A percentile compares a stretch with the other conserved stretches of the same genome.
phyloP scores from a whole-genome alignment of 345 rosid species.

The Draba incana region DNA sequence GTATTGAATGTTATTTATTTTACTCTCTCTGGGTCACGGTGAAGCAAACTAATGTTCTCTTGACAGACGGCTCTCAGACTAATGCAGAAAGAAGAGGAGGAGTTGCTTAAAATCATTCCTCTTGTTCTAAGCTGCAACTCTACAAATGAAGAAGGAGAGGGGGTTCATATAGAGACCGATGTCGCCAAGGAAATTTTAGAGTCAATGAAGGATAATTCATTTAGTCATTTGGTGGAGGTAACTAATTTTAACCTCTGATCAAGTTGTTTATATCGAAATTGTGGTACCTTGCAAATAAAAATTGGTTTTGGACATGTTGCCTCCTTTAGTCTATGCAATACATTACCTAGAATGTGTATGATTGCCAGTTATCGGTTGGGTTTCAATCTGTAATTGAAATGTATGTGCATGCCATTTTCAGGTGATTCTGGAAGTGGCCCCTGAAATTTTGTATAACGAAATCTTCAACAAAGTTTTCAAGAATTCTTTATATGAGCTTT shows the following conservation, averaged over 20 bases:
- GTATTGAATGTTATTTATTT: slow-evolving; percentile 18
- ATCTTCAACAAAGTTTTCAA: slow-evolving; percentile 68
- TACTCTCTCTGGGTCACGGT: neutral
- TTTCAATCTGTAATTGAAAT: slow-evolving; percentile 9
- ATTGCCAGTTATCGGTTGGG: slow-evolving; percentile 17
- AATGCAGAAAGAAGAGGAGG: slow-evolving; percentile 63
- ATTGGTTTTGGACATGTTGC: neutral
- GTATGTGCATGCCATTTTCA: slow-evolving; percentile 42
- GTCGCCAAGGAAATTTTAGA: slow-evolving; percentile 48
- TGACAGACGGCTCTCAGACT: slow-evolving; percentile 79
- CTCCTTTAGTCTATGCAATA: slow-evolving; percentile 3
- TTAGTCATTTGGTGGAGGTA: slow-evolving; percentile 93
- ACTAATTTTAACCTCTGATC: slow-evolving; percentile 32
- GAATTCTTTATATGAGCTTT: slow-evolving; percentile 68
- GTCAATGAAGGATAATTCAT: slow-evolving; percentile 77
- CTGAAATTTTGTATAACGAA: slow-evolving; percentile 73
- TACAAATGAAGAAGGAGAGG: slow-evolving; percentile 45
- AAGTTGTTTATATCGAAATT: slow-evolving; percentile 15
- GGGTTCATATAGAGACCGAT: slow-evolving; percentile 46
- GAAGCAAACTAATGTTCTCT: slow-evolving; percentile 29
- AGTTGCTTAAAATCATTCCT: slow-evolving; percentile 66
- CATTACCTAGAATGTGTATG: slow-evolving; percentile 19
- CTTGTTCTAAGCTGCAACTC: slow-evolving; percentile 62
- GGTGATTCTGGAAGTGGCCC: slow-evolving; percentile 91
- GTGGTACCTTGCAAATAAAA: slow-evolving; percentile 12